Evolutionary conservation across 2,329 filamentous ascomycete genomes (phyloP).

Genomic region (Sporothrix brasiliensis): DNA sequence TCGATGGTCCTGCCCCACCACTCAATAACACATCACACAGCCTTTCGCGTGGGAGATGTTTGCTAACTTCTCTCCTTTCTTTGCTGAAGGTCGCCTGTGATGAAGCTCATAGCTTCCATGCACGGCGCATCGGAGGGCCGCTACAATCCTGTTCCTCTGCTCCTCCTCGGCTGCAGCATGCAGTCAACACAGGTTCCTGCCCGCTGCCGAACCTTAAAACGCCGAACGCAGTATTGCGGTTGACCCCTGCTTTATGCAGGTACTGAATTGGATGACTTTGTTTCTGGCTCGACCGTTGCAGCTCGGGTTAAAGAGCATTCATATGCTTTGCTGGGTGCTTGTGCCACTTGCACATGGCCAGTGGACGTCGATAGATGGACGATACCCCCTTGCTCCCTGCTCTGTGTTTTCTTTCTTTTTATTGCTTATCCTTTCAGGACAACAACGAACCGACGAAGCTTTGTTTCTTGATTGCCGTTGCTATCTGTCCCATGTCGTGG

Average conservation of each 20-base stretch:
- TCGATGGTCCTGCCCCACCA: background rate
- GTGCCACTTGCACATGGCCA: constrained; percentile 14
- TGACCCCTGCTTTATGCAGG: constrained; percentile 28
- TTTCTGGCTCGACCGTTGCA: constrained; percentile 8
- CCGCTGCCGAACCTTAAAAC: constrained; percentile 28
- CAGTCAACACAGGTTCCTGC: constrained; percentile 10
- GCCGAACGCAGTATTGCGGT: constrained; percentile 4
- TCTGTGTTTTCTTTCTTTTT: background rate
- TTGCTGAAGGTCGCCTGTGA: background rate
- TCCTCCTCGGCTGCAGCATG: constrained; percentile 22
- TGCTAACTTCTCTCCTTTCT: background rate
- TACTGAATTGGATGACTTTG: constrained; percentile 21
- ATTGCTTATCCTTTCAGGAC: too few relatives aligned
- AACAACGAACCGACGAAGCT: background rate
- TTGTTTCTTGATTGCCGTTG: background rate
- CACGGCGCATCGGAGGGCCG: constrained; percentile 5
- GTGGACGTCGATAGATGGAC: constrained; percentile 4
- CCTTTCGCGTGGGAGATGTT: background rate
- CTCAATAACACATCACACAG: background rate
- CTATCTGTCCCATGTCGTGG: background rate
- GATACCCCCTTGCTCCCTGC: too few relatives aligned
- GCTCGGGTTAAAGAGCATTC: background rate
- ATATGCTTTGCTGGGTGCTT: background rate
- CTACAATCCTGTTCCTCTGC: constrained; percentile 2
- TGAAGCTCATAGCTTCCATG: constrained; percentile 4